phyloP scores from a whole-genome alignment of 352 stramenopile genomes.

The Aphanomyces invadans region DNA sequence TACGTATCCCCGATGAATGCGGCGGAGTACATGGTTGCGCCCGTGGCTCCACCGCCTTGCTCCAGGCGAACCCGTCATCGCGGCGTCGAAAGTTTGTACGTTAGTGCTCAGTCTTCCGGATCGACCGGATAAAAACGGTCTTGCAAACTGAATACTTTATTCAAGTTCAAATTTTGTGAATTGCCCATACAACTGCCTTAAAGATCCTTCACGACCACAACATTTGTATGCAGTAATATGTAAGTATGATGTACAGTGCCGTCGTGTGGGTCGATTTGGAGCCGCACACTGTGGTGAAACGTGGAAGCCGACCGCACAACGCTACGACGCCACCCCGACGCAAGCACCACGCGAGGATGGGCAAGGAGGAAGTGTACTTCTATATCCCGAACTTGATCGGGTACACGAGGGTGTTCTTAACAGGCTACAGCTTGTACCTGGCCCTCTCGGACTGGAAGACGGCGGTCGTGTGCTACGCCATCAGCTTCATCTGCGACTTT shows the following conservation, averaged over 20 bases:
- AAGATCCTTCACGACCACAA: not conserved
- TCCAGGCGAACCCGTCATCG: too few relatives aligned
- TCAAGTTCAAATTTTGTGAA: not conserved
- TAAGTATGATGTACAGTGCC: not conserved
- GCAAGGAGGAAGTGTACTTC: conserved; percentile 75
- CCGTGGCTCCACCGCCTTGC: too few relatives aligned
- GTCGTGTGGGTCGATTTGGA: not conserved
- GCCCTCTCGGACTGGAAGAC: conserved; percentile 62
- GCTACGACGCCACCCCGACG: not conserved
- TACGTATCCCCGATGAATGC: too few relatives aligned
- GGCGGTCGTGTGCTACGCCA: conserved; percentile 85
- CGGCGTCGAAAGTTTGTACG: too few relatives aligned
- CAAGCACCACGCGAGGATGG: not conserved
- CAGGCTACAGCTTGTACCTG: conserved; percentile 79
- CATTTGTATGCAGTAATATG: conserved; percentile 4
- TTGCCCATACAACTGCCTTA: too few relatives aligned
- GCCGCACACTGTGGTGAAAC: too few relatives aligned
- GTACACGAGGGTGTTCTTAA: conserved; percentile 87
- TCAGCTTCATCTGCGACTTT: conserved; percentile 96
- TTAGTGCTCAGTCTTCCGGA: too few relatives aligned
- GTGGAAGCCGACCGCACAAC: not conserved
- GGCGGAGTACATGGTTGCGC: too few relatives aligned
- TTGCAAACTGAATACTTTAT: not conserved
- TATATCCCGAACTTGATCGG: conserved; percentile 97
- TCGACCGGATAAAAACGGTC: too few relatives aligned